Evolutionary conservation across 1,284 basidiomycete species (phyloP).

Genomic region (Apiotrichum veenhuisii): DNA sequence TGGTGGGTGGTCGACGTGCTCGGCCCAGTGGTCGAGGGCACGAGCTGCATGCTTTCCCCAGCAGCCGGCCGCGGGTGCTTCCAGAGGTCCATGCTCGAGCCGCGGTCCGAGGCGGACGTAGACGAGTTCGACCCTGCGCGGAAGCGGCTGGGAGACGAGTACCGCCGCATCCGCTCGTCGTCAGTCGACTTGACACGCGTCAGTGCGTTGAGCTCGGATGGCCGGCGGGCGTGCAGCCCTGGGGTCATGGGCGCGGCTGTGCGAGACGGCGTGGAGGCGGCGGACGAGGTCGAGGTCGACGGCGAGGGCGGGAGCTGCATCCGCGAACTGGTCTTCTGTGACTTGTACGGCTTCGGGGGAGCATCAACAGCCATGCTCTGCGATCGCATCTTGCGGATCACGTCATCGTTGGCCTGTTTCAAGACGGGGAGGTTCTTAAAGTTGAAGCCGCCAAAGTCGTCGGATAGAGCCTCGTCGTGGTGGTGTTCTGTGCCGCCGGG

Average conservation of each 20-base stretch:
- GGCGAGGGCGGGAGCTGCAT: slow-evolving; percentile 58
- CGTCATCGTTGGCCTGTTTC: slow-evolving; percentile 98
- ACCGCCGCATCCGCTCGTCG: slow-evolving; percentile 66
- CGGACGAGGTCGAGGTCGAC: slow-evolving; percentile 85
- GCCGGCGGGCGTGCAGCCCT: slow-evolving; percentile 64
- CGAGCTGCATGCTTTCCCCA: slow-evolving; percentile 2
- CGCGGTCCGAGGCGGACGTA: slow-evolving; percentile 54
- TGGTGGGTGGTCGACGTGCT: not conserved
- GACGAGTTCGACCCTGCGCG: slow-evolving; percentile 68
- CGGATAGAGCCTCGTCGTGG: slow-evolving; percentile 44
- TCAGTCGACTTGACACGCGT: slow-evolving; percentile 80
- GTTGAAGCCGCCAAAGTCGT: slow-evolving; percentile 96
- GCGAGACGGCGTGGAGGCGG: slow-evolving; percentile 84
- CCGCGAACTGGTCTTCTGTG: not conserved
- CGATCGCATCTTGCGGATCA: slow-evolving; percentile 78
- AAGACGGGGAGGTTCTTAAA: slow-evolving; percentile 96
- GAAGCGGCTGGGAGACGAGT: slow-evolving; percentile 80
- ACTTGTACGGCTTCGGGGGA: not conserved
- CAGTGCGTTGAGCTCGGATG: slow-evolving; percentile 76
- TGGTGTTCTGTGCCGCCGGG: not conserved
- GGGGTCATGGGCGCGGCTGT: slow-evolving; percentile 17
- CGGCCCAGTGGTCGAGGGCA: not conserved
- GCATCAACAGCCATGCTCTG: slow-evolving; percentile 45
- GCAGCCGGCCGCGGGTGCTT: slow-evolving; percentile 18
- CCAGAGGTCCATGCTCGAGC: slow-evolving; percentile 35